Percentiles rank a stretch among this genome's conserved stretches.
Conservation (phyloP, 768 basidiomycete genomes). For the Agaricus bisporus region DNA sequence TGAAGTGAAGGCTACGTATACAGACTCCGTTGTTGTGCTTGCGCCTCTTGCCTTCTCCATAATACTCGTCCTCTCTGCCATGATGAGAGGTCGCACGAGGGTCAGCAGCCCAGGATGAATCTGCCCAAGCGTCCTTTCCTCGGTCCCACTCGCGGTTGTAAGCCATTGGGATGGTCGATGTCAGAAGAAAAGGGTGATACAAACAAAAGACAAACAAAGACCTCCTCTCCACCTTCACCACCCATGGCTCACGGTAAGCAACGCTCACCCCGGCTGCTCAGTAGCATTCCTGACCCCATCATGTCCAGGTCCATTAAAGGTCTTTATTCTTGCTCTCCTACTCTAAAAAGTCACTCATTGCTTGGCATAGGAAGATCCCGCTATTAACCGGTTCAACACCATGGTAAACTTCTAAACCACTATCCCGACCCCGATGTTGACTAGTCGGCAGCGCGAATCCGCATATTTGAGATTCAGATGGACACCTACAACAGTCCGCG, state of each 20-base stretch:
- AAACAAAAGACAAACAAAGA: conserved; percentile 35
- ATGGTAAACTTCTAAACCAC: conserved; percentile 31
- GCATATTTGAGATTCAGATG: conserved; percentile 82
- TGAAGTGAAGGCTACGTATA: conserved; percentile 9
- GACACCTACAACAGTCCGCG: conserved; percentile 61
- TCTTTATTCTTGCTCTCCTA: conserved; percentile 15
- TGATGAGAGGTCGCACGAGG: conserved; percentile 40
- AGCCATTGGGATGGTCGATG: conserved; percentile 44
- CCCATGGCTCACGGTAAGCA: conserved; percentile 52
- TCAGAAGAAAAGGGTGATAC: conserved; percentile 24
- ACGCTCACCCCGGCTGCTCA: not conserved
- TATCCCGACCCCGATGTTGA: conserved; percentile 8
- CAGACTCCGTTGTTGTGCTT: conserved; percentile 75
- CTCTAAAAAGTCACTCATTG: not conserved
- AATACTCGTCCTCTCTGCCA: conserved; percentile 63
- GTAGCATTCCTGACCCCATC: conserved; percentile 12
- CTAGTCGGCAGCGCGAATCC: conserved; percentile 59
- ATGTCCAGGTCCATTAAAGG: conserved; percentile 54
- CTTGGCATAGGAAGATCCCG: conserved; percentile 41
- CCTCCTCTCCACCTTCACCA: conserved; percentile 22
- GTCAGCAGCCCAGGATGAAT: conserved; percentile 36
- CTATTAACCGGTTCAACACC: conserved; percentile 49
- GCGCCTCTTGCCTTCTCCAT: conserved; percentile 68
- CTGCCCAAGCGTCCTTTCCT: conserved; percentile 61
- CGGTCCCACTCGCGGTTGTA: conserved; percentile 86